Base-by-base conservation (phyloP, 23 red algal genomes). In the Gracilaria domingensis region DNA sequence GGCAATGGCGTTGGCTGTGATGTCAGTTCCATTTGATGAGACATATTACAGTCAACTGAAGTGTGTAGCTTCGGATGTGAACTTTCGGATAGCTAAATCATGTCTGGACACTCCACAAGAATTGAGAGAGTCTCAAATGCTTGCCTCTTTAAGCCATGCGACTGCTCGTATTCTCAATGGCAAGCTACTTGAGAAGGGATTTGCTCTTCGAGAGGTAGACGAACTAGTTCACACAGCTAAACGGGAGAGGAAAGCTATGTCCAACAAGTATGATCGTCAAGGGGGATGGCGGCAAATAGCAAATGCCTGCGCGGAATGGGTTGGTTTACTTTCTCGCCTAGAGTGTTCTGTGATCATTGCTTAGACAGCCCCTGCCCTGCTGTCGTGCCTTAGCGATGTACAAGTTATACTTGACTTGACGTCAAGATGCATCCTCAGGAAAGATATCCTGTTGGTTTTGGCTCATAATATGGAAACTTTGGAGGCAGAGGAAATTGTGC, bases 241-340 rank as follows among this genome's bases (percentile, higher is more conserved):
- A 21, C 28, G 40, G 25, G 89, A 92, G 24, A 50, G 20, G 32
- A 58, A 3, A 48, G 12, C 25, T 26, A 72, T 84, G 39, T 21
- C 37, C 45, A 45, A 54, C 26, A 69, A 84, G 51, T 30, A 56
- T 33, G 28, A 20, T 18, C 28, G 25, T 9, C 23, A 45, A 44
- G 40, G 38, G 32, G 26, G 40, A 40, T 91, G 74, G 49, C 16
- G 66, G 21, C 25, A 65, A n/a, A 53, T 64, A 20, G 60, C 57
- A 49, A 92, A 92, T 92, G 89, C 78, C 20, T 78, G 64, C 47
- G 79, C 67, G 28, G 89, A 92, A 36, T 92, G 89, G 89, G 20
- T 92, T 20, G 89, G 77, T 24, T 84, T 83, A 58, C 54, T 75
- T 29, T 55, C 89, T 69, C 59, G 59, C 35, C 35, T 92, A 69